Percentiles rank a stretch among this genome's conserved stretches.
Conservation (phyloP, 345 rosid genomes). For the Moricandia moricandioides region DNA sequence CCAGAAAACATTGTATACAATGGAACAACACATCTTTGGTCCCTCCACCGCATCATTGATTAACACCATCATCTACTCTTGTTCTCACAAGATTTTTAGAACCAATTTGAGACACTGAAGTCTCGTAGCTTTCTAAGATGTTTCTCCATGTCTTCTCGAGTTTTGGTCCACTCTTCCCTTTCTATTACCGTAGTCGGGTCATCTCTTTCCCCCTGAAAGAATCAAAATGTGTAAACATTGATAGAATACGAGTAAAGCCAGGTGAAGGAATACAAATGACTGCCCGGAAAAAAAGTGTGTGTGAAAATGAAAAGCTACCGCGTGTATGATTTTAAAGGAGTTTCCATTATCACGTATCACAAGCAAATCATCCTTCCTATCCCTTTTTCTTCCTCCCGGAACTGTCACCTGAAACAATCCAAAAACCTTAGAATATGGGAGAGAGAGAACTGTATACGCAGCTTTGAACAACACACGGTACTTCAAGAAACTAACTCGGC, state of each 20-base stretch:
- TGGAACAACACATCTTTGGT: conserved; percentile 9
- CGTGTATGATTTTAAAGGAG: conserved; percentile 71
- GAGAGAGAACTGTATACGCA: not conserved
- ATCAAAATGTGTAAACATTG: not conserved
- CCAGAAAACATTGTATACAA: not conserved
- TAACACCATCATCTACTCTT: not conserved
- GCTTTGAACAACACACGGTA: not conserved
- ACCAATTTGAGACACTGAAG: conserved; percentile 81
- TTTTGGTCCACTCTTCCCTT: conserved; percentile 81
- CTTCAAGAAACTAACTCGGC: conserved; percentile 7
- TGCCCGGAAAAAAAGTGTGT: not conserved
- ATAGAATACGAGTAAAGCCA: not conserved
- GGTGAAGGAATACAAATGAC: not conserved
- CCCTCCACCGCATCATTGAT: not conserved
- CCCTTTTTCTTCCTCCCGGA: conserved; percentile 79
- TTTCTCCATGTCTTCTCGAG: conserved; percentile 81
- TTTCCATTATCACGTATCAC: conserved; percentile 76
- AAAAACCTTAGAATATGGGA: conserved; percentile 15
- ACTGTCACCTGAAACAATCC: conserved; percentile 61
- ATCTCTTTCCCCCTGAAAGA: conserved; percentile 58
- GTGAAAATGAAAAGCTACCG: conserved; percentile 40
- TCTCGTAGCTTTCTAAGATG: conserved; percentile 87
- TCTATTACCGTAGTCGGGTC: conserved; percentile 78
- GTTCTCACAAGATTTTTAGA: conserved; percentile 37
- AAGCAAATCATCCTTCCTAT: conserved; percentile 80